Percentiles rank a stretch among this genome's conserved stretches.
phyloP scores from a whole-genome alignment of 2,329 filamentous ascomycete species.

The Didymella segeticola region DNA sequence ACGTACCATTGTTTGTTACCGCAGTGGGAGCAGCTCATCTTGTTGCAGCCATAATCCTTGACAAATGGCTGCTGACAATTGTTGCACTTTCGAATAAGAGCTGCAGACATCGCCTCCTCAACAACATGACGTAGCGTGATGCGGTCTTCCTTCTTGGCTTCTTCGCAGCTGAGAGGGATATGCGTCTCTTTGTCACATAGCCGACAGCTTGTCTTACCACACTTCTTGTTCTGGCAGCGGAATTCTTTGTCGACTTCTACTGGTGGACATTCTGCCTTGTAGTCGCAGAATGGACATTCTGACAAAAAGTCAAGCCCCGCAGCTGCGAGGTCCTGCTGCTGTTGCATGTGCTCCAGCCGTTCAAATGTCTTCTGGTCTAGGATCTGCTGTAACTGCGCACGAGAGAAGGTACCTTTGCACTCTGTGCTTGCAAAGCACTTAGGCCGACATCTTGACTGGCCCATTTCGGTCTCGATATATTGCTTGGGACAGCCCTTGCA shows the following conservation, averaged over 20 bases:
- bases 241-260: slow-evolving; percentile 76
- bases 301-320: slow-evolving; percentile 75
- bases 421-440: slow-evolving; percentile 68
- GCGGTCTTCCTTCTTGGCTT: slow-evolving; percentile 66
- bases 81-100: slow-evolving; percentile 79
- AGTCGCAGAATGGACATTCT: slow-evolving; percentile 83
- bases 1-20: slow-evolving; percentile 61
- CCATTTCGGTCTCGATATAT: slow-evolving; percentile 73
- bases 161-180: slow-evolving; percentile 73
- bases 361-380: slow-evolving; percentile 64
- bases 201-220: slow-evolving; percentile 59
- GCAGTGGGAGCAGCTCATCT: slow-evolving; percentile 75
- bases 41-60: slow-evolving; percentile 82
- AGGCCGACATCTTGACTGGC: slow-evolving; percentile 71
- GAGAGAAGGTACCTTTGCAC: slow-evolving; percentile 68
- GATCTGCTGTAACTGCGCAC: slow-evolving; percentile 61
- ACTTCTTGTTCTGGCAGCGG: slow-evolving; percentile 70
- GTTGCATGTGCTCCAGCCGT: slow-evolving; percentile 74
- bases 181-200: slow-evolving; percentile 74
- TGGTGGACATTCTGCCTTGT: slow-evolving; percentile 74
- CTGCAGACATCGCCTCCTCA: slow-evolving; percentile 85
- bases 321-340: slow-evolving; percentile 71
- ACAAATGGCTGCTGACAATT: slow-evolving; percentile 76
- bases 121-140: slow-evolving; percentile 69
- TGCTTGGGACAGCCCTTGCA: slow-evolving; percentile 70